Conservation (phyloP, 208 protist species). For the Leishmania tarentolae region DNA sequence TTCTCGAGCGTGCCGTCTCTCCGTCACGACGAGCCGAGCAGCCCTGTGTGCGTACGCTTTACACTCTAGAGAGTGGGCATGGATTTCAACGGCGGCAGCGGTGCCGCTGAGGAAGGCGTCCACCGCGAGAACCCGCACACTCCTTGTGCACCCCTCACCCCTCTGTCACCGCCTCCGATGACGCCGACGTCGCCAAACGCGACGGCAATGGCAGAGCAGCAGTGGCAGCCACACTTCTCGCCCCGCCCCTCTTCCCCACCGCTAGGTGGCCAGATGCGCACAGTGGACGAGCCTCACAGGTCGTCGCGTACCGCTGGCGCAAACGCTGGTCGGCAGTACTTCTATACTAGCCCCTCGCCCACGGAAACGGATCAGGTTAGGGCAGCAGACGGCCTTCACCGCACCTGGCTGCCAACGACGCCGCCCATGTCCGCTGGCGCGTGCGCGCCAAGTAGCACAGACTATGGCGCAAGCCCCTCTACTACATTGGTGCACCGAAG, state of each 20-base stretch:
- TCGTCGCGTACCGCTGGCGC: neutral
- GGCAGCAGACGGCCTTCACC: neutral
- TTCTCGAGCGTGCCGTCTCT: neutral
- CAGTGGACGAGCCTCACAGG: neutral
- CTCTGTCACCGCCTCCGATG: neutral
- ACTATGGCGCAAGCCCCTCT: neutral
- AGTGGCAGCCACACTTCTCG: conserved; percentile 2
- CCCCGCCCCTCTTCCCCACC: neutral
- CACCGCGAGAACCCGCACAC: neutral
- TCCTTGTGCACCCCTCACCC: neutral
- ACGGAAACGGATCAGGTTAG: neutral
- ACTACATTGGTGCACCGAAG: neutral
- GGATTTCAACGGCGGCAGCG: neutral
- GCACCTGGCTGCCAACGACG: neutral
- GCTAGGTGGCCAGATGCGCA: neutral
- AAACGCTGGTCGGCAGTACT: conserved; percentile 3
- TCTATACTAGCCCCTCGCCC: conserved; percentile 4
- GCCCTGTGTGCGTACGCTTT: neutral
- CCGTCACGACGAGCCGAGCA: neutral
- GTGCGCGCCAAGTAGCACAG: neutral
- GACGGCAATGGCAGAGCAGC: conserved; percentile 2
- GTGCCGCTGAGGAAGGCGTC: neutral
- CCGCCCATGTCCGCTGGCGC: neutral
- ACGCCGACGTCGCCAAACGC: neutral
- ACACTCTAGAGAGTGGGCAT: neutral